Evolutionary conservation across 1,139 yeast species (phyloP).

Genomic region (Citeromyces hawaiiensis): DNA sequence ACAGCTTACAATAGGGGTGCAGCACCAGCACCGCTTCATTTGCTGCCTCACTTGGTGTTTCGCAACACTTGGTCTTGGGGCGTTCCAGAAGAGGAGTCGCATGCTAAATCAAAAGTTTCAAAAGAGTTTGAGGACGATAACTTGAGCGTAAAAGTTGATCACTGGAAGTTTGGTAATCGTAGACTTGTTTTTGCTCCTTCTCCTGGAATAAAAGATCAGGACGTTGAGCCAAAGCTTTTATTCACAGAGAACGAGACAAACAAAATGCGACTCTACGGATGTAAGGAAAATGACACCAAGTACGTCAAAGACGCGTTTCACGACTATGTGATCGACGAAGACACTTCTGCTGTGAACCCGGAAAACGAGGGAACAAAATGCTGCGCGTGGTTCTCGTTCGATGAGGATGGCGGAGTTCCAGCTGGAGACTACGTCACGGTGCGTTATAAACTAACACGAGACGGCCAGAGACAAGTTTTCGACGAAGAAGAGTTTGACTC

Average conservation of each 20-base stretch:
- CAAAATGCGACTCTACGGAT: conserved; percentile 45
- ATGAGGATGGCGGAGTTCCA: conserved; percentile 64
- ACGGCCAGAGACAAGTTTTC: conserved; percentile 31
- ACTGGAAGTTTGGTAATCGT: conserved; percentile 62
- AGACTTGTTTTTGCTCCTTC: conserved; percentile 74
- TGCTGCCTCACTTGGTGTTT: conserved; percentile 75
- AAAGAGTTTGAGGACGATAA: conserved; percentile 25
- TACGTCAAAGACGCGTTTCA: conserved; percentile 89
- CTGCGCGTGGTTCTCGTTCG: conserved; percentile 75
- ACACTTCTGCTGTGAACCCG: conserved; percentile 55
- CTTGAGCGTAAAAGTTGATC: conserved; percentile 43
- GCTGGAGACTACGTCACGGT: conserved; percentile 84
- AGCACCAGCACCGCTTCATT: conserved; percentile 77
- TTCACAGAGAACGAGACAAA: conserved; percentile 91
- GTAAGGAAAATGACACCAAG: conserved; percentile 38
- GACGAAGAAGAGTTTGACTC: conserved; percentile 73
- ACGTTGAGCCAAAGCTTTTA: conserved; percentile 61
- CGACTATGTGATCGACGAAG: conserved; percentile 57
- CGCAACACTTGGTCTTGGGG: conserved; percentile 97
- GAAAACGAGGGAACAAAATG: conserved; percentile 58
- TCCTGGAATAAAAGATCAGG: conserved; percentile 59
- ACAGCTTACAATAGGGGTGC: conserved; percentile 85
- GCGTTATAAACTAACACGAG: conserved; percentile 48
- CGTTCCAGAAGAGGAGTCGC: conserved; percentile 29
- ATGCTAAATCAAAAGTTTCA: conserved; percentile 37